phyloP scores from a whole-genome alignment of 768 basidiomycete genomes.

The Clathrus columnatus region DNA sequence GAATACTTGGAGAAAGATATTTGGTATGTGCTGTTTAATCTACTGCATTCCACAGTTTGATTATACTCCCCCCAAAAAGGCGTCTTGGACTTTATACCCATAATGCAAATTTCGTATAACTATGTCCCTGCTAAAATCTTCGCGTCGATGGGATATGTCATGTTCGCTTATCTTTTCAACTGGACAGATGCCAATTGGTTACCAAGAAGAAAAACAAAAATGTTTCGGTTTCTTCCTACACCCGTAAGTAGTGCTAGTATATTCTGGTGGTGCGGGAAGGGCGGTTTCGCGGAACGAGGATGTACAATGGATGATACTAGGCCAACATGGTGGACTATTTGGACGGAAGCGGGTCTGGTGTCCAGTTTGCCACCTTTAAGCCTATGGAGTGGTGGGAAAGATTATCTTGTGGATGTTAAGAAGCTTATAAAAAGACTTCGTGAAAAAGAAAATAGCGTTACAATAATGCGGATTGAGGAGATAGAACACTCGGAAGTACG shows the following conservation, averaged over 20 bases:
- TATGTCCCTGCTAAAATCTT: constrained; percentile 33
- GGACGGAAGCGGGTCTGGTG: background rate
- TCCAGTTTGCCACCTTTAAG: constrained; percentile 35
- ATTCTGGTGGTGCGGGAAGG: constrained; percentile 38
- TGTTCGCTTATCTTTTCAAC: constrained; percentile 39
- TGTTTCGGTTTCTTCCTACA: constrained; percentile 42
- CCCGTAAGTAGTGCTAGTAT: constrained; percentile 33
- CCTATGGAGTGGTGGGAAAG: constrained; percentile 33
- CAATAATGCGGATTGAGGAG: constrained; percentile 32
- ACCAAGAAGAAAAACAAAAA: constrained; percentile 35
- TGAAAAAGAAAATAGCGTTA: constrained; percentile 31
- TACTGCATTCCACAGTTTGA: background rate
- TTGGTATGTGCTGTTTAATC: constrained; percentile 20
- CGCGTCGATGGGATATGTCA: constrained; percentile 32
- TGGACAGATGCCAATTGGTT: constrained; percentile 44
- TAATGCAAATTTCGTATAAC: constrained; percentile 39
- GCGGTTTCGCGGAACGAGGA: constrained; percentile 33
- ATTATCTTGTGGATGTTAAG: constrained; percentile 35
- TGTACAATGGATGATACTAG: constrained; percentile 25
- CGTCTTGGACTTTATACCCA: constrained; percentile 40
- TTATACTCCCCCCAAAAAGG: constrained; percentile 16
- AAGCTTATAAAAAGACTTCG: constrained; percentile 35
- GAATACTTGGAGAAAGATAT: constrained; percentile 34
- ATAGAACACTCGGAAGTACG: constrained; percentile 31
- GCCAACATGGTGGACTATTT: constrained; percentile 31